These are phyloP conservation scores for Mimosa bimucronata DNA, from an alignment of 306 rosid species.

Conservation along the genomic window DNA sequence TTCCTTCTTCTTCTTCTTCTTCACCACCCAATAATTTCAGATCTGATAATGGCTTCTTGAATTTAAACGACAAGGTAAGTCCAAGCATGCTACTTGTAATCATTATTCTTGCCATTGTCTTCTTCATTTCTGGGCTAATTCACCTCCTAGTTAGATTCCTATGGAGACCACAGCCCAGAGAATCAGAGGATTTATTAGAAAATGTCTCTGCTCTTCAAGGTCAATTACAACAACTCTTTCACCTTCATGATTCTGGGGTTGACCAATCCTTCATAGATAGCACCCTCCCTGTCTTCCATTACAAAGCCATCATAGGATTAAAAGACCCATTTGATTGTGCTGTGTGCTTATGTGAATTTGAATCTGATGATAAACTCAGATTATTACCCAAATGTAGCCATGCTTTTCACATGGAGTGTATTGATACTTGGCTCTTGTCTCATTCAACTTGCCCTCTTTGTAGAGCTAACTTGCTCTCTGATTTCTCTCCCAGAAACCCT, in stretches of 20 bases:
- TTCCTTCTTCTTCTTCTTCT: slow-evolving; percentile 38
- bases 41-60: slow-evolving; percentile 45
- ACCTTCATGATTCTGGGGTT: slow-evolving; percentile 94
- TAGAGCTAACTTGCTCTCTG: slow-evolving; percentile 75
- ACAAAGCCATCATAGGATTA: slow-evolving; percentile 79
- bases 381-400: slow-evolving; percentile 93
- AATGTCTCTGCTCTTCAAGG: slow-evolving; percentile 88
- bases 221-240: slow-evolving; percentile 90
- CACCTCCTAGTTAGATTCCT: slow-evolving; percentile 89
- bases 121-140: slow-evolving; percentile 91
- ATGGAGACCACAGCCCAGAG: slow-evolving; percentile 61
- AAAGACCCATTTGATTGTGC: slow-evolving; percentile 94
- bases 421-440: slow-evolving; percentile 94
- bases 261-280: slow-evolving; percentile 92
- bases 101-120: slow-evolving; percentile 76
- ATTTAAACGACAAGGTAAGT: slow-evolving; percentile 62
- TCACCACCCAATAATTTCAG: slow-evolving; percentile 36
- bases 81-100: slow-evolving; percentile 78
- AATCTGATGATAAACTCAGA: slow-evolving; percentile 80
- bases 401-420: slow-evolving; percentile 91
- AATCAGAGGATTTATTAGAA: slow-evolving; percentile 62
- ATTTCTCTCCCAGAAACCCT: slow-evolving; percentile 46
- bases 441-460: slow-evolving; percentile 97
- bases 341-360: slow-evolving; percentile 94
- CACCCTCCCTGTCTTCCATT: slow-evolving; percentile 78